phyloP scores from a whole-genome alignment of 495 filamentous ascomycete species.

The Aspergillus nanangensis region DNA sequence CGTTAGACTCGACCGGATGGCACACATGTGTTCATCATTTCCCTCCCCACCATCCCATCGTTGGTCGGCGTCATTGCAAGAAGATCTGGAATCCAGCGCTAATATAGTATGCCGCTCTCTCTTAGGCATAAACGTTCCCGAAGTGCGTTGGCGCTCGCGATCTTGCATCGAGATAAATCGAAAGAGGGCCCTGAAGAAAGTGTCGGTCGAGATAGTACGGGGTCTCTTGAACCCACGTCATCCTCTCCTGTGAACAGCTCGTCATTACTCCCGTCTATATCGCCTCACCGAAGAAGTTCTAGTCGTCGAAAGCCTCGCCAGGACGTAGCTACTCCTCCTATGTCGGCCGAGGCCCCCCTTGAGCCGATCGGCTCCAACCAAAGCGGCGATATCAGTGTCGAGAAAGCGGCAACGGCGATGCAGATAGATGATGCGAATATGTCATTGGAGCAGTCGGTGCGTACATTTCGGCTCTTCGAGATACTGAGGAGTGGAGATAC shows the following conservation, averaged over 20 bases:
- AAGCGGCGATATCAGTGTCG: constrained; percentile 23
- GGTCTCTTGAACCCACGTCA: constrained; percentile 26
- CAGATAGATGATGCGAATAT: constrained; percentile 27
- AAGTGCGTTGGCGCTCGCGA: constrained; percentile 46
- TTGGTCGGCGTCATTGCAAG: too few relatives aligned
- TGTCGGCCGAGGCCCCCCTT: constrained; percentile 18
- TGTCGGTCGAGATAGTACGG: constrained; percentile 16
- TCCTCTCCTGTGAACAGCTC: constrained; percentile 25
- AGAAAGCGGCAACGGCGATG: constrained; percentile 28
- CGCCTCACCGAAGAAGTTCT: constrained; percentile 25
- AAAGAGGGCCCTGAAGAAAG: constrained; percentile 31
- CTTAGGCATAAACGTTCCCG: constrained; percentile 52
- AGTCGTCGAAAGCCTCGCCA: constrained; percentile 28
- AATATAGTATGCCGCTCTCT: constrained; percentile 16
- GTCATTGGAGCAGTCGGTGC: constrained; percentile 89
- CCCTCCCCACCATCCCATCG: not conserved
- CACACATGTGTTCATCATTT: not conserved
- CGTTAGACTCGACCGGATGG: too few relatives aligned
- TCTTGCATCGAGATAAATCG: constrained; percentile 48
- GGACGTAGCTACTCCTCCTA: constrained; percentile 19
- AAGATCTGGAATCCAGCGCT: constrained; percentile 17
- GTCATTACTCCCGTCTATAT: constrained; percentile 14
- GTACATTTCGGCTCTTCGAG: constrained; percentile 91
- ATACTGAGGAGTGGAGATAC: constrained; percentile 86
- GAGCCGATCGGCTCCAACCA: constrained; percentile 25